Conservation (phyloP, 2,329 filamentous ascomycete species). For the Fusarium beomiforme region DNA sequence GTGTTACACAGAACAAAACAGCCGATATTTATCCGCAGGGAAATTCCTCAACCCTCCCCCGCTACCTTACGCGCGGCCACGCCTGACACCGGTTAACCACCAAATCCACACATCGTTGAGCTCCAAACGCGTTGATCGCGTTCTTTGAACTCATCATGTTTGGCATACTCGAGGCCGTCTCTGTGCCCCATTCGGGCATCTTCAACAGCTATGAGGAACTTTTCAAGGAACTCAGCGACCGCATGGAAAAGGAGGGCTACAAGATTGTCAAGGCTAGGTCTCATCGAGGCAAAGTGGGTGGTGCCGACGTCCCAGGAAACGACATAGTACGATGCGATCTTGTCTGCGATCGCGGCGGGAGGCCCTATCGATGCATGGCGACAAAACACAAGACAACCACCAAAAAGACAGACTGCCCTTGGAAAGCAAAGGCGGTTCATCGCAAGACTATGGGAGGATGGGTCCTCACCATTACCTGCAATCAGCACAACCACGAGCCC, state of each 20-base stretch:
- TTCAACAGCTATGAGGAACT: slow-evolving; percentile 55
- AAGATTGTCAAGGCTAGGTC: slow-evolving; percentile 58
- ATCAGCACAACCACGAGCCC: slow-evolving; percentile 57
- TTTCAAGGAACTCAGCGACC: slow-evolving; percentile 52
- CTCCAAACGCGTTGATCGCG: slow-evolving; percentile 42
- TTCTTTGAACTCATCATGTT: slow-evolving; percentile 50
- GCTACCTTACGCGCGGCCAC: slow-evolving; percentile 33
- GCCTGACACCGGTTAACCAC: slow-evolving; percentile 43
- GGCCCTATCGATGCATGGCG: slow-evolving; percentile 55
- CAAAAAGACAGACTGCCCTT: slow-evolving; percentile 58
- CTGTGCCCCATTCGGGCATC: slow-evolving; percentile 50
- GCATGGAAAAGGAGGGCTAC: slow-evolving; percentile 57
- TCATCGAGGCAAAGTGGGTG: slow-evolving; percentile 54
- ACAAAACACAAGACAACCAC: slow-evolving; percentile 58
- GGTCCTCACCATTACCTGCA: slow-evolving; percentile 56
- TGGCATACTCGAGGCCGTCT: slow-evolving; percentile 54
- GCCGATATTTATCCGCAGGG: slow-evolving; percentile 40
- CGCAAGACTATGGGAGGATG: slow-evolving; percentile 56
- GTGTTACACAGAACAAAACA: background rate
- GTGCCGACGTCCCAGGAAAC: slow-evolving; percentile 53
- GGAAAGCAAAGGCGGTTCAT: slow-evolving; percentile 58
- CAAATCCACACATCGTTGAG: slow-evolving; percentile 45
- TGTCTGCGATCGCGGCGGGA: slow-evolving; percentile 57
- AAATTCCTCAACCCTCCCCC: slow-evolving; percentile 38
- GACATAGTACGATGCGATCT: slow-evolving; percentile 57